Evolutionary conservation across 306 rosid species (phyloP), one percentile per base, ranked within the genome.

Genomic region (Crotalaria pallida): DNA sequence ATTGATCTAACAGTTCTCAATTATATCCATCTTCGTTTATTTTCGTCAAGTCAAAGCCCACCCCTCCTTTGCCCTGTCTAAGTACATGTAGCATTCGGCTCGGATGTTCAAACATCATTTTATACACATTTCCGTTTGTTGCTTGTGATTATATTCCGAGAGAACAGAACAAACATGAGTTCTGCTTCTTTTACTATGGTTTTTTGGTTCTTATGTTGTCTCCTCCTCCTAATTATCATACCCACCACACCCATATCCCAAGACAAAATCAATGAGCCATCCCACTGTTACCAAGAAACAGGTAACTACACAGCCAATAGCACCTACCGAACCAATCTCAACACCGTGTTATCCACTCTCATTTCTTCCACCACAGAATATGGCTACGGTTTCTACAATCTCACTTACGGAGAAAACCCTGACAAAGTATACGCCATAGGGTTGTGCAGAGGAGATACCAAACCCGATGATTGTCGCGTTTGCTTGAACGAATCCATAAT

Each of bases 361-460:
- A 9, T 31, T 31, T 31, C 27, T 13, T 29, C 77, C 22, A 26
- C 45, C 36, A 26, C 22, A 33, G 15, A 38, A 21, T 38, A 48
- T 12, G 13, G 62, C 50, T 49, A 82, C 4, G 82, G 82, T 29
- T 88, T 79, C 62, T 76, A 58, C 80, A 77, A 69, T 21, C 52
- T 70, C 36, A 77, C 86, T 7, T 24, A 61, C 0, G 88, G 87
- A 5, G 3, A 74, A 65, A 41, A 44, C 44, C 26, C 80, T 13
- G 65, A 84, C 51, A 27, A 26, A 65, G 87, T 69, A 0, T 50
- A 75, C 7, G 79, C 53, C 0, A 63, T 61, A 1, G 87, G 66
- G 0, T 22, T 80, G 16, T 86, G 89, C 33, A 41, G 87, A 59
- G 90, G 83, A 21, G 88, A 86, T 48, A 1, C 73, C 7, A n/a